Percentiles rank a stretch among this genome's conserved stretches.
Evolutionary conservation across 2,329 filamentous ascomycete genomes (phyloP).

Genomic region (Corynespora cassiicola): DNA sequence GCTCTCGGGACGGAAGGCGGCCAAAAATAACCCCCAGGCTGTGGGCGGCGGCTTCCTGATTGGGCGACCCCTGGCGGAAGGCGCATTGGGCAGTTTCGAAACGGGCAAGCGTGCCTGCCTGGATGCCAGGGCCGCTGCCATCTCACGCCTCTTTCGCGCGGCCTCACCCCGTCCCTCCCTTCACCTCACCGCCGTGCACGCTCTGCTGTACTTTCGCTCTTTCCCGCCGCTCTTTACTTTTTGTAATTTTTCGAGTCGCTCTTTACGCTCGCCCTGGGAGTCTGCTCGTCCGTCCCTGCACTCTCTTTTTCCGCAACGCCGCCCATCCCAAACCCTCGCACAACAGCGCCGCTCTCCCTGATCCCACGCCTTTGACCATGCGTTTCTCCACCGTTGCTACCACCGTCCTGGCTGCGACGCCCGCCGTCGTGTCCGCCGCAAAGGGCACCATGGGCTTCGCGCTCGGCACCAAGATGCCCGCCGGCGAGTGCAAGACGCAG

Average conservation of each 20-base stretch:
- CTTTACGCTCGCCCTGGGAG: constrained; percentile 15
- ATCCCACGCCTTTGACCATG: constrained; percentile 29
- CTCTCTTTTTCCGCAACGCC: constrained; percentile 7
- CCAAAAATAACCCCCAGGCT: constrained; percentile 7
- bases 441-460: constrained; percentile 68
- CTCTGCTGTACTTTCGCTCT: constrained; percentile 31
- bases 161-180: constrained; percentile 17
- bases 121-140: no score
- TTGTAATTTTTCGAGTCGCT: constrained; percentile 22
- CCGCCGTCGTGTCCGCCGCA: constrained; percentile 57
- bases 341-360: constrained; percentile 7
- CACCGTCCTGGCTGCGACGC: constrained; percentile 45
- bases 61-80: constrained; percentile 4
- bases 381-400: constrained; percentile 41
- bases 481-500: constrained; percentile 66
- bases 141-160: constrained; percentile 35
- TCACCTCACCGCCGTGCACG: constrained; percentile 19
- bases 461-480: constrained; percentile 68
- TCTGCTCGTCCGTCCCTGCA: constrained; percentile 15
- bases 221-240: constrained; percentile 14
- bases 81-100: constrained; percentile 14
- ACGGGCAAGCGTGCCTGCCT: constrained; percentile 8
- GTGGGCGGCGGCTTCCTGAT: no score
- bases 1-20: no score
- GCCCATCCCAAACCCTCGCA: constrained; percentile 2